phyloP scores from a whole-genome alignment of 345 rosid genomes.

The Linum trigynum region DNA sequence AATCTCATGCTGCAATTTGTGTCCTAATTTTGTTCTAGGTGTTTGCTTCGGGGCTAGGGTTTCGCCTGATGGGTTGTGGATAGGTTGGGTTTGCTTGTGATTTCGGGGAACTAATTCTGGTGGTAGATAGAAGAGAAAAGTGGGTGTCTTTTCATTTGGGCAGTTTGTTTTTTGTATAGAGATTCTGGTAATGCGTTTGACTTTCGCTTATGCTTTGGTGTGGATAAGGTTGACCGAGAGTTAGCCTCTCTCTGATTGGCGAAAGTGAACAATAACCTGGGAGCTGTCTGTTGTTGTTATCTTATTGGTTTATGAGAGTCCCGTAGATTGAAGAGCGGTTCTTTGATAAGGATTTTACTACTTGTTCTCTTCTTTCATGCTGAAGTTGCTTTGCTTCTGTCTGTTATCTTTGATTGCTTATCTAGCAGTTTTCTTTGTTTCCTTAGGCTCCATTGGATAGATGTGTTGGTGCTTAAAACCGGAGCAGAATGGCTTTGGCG shows the following conservation, averaged over 20 bases:
- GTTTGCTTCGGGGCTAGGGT: background rate
- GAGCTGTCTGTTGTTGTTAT: background rate
- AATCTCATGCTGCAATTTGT: background rate
- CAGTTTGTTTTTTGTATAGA: background rate
- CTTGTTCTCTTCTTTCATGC: background rate
- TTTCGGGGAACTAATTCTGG: background rate
- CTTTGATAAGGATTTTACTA: background rate
- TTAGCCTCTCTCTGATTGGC: background rate
- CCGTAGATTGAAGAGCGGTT: too few species aligned
- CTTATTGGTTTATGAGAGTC: background rate
- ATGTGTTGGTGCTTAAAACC: slow-evolving; percentile 50
- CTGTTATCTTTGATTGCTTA: background rate
- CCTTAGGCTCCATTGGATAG: slow-evolving; percentile 37
- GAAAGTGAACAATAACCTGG: background rate
- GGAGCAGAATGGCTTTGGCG: slow-evolving; percentile 68
- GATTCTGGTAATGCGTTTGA: background rate
- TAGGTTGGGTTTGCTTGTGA: background rate
- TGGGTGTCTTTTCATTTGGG: too few species aligned
- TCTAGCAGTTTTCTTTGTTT: slow-evolving; percentile 11
- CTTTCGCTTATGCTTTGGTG: background rate
- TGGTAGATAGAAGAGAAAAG: background rate
- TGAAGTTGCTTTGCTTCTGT: background rate
- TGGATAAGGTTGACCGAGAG: background rate
- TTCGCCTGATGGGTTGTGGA: background rate
- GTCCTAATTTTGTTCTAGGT: background rate